Base-by-base conservation (phyloP, 129 eudicot species). In the Heracleum sosnowskyi region DNA sequence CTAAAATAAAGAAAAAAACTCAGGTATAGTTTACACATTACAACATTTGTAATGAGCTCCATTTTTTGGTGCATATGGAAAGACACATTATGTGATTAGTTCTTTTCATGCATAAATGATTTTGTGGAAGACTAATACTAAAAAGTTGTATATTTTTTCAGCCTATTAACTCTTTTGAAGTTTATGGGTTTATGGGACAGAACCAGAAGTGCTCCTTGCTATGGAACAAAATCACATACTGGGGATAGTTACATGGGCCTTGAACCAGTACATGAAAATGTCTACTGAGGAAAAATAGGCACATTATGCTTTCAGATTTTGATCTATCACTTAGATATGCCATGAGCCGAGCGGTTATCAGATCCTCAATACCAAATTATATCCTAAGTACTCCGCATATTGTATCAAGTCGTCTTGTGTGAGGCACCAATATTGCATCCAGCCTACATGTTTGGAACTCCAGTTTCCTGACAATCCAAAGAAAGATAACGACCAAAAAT, bases 291-390 rank as follows among this genome's bases (percentile, higher is more conserved):
- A 94, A 95, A 84, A 96, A 95, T 31, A 97, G 97, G 57, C 98
- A 95, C 78, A 91, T 95, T 83, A 95, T 95, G 97, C 96, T 91
- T 78, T 95, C 96, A 0, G 97, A 95, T 81, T 95, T 95, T 69
- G 98, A 95, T 85, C 97, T 90, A 81, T 95, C 98, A 35, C 82
- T 91, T 42, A 84, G 98, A 82, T 95, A 97, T 4, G 80, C 80
- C 2, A 93, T 91, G 83, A 88, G 91, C 84, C 97, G 96, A 24
- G 91, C 96, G 71, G 84, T 95, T 34, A 92, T 91, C 77, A 84
- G 91, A 79, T 91, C 85, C 76, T 78, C 82, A 49, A 90, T 78
- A 17, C 88, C n/a, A 78, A 69, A 47, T 36, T 69, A 17, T 92
- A 88, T 29, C 80, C 92, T 76, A 95, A 91, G 85, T 78, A 40